Evolutionary conservation across 2,329 filamentous ascomycete genomes (phyloP), one percentile per base, ranked within the genome.

Genomic region (Sphaerulina vaccinii): DNA sequence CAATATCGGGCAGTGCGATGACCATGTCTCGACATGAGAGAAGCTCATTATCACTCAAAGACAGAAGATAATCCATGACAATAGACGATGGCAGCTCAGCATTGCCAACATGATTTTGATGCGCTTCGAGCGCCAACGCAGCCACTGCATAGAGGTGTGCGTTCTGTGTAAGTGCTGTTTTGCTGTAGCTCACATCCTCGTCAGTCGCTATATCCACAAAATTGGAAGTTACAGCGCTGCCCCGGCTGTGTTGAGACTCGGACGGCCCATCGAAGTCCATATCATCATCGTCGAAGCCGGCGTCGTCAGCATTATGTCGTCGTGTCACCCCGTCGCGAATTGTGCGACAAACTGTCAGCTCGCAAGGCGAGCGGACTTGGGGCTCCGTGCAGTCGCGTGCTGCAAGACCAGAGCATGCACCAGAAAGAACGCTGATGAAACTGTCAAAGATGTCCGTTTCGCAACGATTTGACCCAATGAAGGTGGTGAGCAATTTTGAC

Each of bases 261-360:
- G 86, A 83, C 10, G 80, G 76, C 27, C 78, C 76, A 61, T 90
- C 86, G 4, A 90, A 63, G 49, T 88, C 84, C 83, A 88, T 86
- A 5, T 76, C 65, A 58, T 85, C 82, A 2, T 71, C 58, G 8
- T 75, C 70, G 5, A 75, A 63, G 58, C 83, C 80, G 38, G 15
- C 22, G n/a, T 49, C 27, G 43, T 16, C 37, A 23, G 32, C 29
- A 18, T 36, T 49, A 6, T 54, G 39, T 38, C 54, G 55, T 5
- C 48, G 49, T 13, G 29, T 27, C n/a, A 56, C 18, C 1, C 51
- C 44, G 18, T 48, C 38, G n/a, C 43, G 44, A 18, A 67, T 41
- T 4, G 53, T 33, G 23, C 32, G 38, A 35, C 59, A 67, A 2
- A 65, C 11, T 8, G 46, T 32, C 19, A 40, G 47, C 45, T 63